Evolutionary conservation across 306 rosid species (phyloP).

Genomic region (Gastrolobium bilobum): DNA sequence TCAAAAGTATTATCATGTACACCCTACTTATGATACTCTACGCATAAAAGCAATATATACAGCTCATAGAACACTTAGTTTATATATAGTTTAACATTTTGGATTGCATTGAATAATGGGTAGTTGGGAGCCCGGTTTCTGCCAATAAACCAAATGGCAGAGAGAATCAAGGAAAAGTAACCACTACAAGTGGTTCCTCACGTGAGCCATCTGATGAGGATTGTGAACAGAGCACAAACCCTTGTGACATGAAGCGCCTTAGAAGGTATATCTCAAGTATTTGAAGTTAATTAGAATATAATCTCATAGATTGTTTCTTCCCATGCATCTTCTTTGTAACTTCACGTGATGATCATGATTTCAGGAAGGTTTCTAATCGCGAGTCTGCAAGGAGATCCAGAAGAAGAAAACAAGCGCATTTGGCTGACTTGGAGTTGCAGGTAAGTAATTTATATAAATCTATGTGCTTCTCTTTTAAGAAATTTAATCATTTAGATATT

Average conservation of each 20-base stretch:
- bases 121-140: slow-evolving; percentile 79
- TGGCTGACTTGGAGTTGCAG: slow-evolving; percentile 53
- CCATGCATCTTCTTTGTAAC: background rate
- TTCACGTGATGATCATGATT: background rate
- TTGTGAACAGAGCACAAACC: slow-evolving; percentile 66
- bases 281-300: background rate
- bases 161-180: slow-evolving; percentile 59
- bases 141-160: slow-evolving; percentile 53
- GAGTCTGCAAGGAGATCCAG: slow-evolving; percentile 60
- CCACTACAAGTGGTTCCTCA: slow-evolving; percentile 66
- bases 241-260: slow-evolving; percentile 59
- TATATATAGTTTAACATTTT: slow-evolving; percentile 29
- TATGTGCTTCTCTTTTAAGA: background rate
- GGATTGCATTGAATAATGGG: slow-evolving; percentile 34
- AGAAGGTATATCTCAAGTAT: slow-evolving; percentile 63
- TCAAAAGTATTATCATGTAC: background rate
- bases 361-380: slow-evolving; percentile 54
- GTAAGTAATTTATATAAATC: slow-evolving; percentile 26
- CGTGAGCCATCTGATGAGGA: slow-evolving; percentile 75
- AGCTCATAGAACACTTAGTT: background rate
- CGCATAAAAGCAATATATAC: no score
- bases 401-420: slow-evolving; percentile 57
- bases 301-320: no score
- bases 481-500: background rate
- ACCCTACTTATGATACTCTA: no score